Evolutionary conservation across 768 basidiomycete species (phyloP).

Genomic region (Exidia glandulosa): DNA sequence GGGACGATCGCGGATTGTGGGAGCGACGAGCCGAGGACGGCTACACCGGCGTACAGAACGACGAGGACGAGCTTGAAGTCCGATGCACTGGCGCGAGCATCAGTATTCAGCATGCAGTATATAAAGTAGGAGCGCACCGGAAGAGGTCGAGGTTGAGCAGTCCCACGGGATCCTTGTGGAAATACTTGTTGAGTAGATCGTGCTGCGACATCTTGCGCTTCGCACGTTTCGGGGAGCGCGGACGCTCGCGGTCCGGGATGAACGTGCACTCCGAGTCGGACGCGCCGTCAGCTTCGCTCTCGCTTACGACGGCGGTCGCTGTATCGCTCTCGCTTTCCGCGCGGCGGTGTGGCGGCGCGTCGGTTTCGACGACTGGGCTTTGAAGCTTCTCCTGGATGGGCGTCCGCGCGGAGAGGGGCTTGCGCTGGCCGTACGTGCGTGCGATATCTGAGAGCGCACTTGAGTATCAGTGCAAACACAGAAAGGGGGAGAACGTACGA

Average conservation of each 20-base stretch:
- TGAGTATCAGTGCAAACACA: neutral
- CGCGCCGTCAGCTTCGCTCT: neutral
- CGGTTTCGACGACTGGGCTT: neutral
- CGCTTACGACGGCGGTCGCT: neutral
- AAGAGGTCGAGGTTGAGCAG: constrained; percentile 75
- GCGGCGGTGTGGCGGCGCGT: neutral
- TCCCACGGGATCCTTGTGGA: constrained; percentile 76
- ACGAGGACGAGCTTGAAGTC: constrained; percentile 75
- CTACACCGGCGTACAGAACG: constrained; percentile 44
- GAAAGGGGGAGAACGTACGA: constrained; percentile 35
- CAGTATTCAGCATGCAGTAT: neutral
- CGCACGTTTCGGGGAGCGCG: constrained; percentile 1
- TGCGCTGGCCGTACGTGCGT: constrained; percentile 85
- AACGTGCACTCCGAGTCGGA: constrained; percentile 5
- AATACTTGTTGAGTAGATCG: constrained; percentile 83
- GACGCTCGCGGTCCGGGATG: constrained; percentile 11
- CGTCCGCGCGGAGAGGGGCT: constrained; percentile 76
- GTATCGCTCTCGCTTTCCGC: neutral
- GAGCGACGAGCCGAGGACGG: constrained; percentile 40
- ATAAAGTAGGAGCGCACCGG: constrained; percentile 39
- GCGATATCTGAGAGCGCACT: constrained; percentile 61
- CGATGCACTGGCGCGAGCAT: constrained; percentile 44
- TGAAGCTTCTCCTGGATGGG: constrained; percentile 26
- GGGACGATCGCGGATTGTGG: constrained; percentile 41
- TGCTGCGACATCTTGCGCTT: constrained; percentile 49